Evolutionary conservation across 306 rosid genomes (phyloP).

Genomic region (Cajanus cajan): DNA sequence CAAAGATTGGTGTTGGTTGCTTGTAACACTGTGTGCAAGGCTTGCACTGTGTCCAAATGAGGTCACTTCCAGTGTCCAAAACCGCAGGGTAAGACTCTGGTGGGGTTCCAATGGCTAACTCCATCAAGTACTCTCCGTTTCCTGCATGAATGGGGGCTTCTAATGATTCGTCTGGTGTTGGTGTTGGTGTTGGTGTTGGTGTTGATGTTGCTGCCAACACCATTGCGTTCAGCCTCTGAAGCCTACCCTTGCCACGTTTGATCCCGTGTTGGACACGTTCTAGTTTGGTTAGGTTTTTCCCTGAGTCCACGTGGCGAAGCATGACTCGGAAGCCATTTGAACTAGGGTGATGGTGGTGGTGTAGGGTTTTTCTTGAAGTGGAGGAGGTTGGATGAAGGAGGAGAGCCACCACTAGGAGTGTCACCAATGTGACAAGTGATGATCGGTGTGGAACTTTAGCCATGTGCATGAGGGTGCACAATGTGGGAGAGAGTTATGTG

Average conservation of each 20-base stretch:
- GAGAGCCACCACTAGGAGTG: constrained; percentile 27
- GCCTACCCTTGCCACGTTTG: constrained; percentile 49
- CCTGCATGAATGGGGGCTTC: constrained; percentile 60
- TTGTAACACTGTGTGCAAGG: constrained; percentile 70
- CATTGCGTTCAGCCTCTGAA: constrained; percentile 59
- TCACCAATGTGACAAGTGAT: constrained; percentile 7
- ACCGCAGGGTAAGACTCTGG: constrained; percentile 60
- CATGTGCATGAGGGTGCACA: constrained; percentile 23
- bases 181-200: no score
- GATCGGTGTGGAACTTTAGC: constrained; percentile 21
- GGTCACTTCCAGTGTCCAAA: constrained; percentile 88
- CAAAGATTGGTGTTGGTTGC: constrained; percentile 72
- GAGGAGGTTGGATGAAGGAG: constrained; percentile 41
- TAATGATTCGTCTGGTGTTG: constrained; percentile 11
- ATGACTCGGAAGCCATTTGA: constrained; percentile 45
- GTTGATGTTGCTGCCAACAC: constrained; percentile 32
- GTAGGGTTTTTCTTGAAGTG: constrained; percentile 41
- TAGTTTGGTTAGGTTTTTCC: constrained; percentile 63
- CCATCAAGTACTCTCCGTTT: constrained; percentile 71
- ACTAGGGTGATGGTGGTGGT: neutral
- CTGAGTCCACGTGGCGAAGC: constrained; percentile 67
- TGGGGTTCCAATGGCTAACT: constrained; percentile 71
- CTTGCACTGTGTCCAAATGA: constrained; percentile 85
- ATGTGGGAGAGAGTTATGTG: neutral
- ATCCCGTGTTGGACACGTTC: constrained; percentile 65